Evolutionary conservation across 2,329 filamentous ascomycete species (phyloP).

Genomic region (Trichophyton rubrum): DNA sequence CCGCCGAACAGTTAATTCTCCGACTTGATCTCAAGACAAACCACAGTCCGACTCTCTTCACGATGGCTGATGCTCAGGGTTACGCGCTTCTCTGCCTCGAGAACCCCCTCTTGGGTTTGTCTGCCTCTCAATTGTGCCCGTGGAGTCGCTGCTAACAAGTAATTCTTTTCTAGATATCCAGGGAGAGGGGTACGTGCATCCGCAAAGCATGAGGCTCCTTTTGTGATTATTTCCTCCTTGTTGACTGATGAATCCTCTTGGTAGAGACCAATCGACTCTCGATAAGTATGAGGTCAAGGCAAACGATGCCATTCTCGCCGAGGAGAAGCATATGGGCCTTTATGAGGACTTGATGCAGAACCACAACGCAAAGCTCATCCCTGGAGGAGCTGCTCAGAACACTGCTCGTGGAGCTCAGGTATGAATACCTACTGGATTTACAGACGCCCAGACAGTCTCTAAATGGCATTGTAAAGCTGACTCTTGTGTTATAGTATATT

Average conservation of each 20-base stretch:
- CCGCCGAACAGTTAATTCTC: conserved; percentile 3
- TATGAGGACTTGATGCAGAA: conserved; percentile 92
- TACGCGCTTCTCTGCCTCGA: conserved; percentile 86
- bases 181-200: conserved; percentile 49
- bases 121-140: background rate
- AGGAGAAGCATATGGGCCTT: conserved; percentile 75
- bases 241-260: conserved; percentile 16
- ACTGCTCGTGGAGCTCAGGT: conserved; percentile 83
- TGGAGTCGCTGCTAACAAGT: conserved; percentile 15
- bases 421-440: conserved; percentile 13
- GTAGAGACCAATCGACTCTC: conserved; percentile 68
- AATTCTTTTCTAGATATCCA: conserved; percentile 62
- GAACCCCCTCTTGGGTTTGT: conserved; percentile 87
- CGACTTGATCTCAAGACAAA: conserved; percentile 7
- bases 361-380: conserved; percentile 85
- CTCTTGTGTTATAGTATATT: conserved; percentile 53
- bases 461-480: background rate
- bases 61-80: conserved; percentile 64
- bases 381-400: conserved; percentile 94
- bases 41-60: conserved; percentile 6
- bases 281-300: conserved; percentile 87
- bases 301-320: conserved; percentile 95
- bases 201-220: background rate
- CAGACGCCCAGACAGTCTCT: background rate
- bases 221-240: conserved; percentile 6